These are phyloP conservation scores for Betula pendula DNA, from an alignment of 306 rosid species.

Conservation along the genomic window DNA sequence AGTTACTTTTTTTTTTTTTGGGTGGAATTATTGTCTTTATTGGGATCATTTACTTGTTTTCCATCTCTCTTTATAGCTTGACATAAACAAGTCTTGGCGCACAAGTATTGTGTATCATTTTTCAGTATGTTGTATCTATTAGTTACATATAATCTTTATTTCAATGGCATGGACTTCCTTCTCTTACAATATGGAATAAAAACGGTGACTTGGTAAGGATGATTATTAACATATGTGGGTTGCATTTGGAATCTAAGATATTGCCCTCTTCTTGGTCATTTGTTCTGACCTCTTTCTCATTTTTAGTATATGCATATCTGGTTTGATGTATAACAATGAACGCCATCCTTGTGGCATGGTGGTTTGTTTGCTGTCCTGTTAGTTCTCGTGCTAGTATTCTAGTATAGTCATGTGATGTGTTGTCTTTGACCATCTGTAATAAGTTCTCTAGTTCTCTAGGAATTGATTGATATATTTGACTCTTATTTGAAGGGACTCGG, in stretches of 20 bases:
- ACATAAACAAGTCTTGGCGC: neutral
- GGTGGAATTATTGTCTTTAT: neutral
- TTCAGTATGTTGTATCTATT: neutral
- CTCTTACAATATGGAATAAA: neutral
- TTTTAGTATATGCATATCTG: neutral
- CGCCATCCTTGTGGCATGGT: neutral
- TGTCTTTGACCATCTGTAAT: neutral
- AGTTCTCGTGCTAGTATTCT: slow-evolving; percentile 17
- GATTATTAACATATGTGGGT: neutral
- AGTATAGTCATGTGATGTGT: neutral
- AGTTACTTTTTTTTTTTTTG: no score
- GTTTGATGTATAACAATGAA: neutral
- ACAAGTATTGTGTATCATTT: neutral
- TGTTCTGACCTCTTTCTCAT: neutral
- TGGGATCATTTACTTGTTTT: neutral
- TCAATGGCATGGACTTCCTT: neutral
- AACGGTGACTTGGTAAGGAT: neutral
- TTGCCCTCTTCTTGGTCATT: neutral
- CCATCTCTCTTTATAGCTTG: neutral
- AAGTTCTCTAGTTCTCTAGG: neutral
- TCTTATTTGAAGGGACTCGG: neutral
- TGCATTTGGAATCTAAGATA: neutral
- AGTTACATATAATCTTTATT: neutral
- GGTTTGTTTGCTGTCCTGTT: neutral
- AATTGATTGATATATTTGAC: neutral